phyloP scores from a whole-genome alignment of 305 asterid species.

The Fraxinus velutina region DNA sequence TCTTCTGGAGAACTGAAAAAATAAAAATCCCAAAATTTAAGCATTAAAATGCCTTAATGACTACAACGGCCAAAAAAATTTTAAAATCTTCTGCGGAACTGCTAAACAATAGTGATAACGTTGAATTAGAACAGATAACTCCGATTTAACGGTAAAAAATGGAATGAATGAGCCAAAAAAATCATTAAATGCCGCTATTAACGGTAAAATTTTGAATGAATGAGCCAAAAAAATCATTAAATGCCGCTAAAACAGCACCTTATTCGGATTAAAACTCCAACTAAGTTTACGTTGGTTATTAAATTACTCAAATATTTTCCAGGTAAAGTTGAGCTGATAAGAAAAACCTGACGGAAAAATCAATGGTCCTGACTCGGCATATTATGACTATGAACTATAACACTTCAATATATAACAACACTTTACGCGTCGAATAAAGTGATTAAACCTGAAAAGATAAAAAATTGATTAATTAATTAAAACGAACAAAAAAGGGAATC shows the following conservation, averaged over 20 bases:
- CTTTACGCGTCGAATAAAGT: slow-evolving; percentile 36
- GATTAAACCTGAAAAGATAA: slow-evolving; percentile 5
- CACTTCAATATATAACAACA: slow-evolving; percentile 23
- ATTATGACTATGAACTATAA: neutral
- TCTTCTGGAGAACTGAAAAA: slow-evolving; percentile 19
- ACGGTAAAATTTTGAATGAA: too few species aligned
- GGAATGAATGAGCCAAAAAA: neutral
- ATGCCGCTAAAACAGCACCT: neutral
- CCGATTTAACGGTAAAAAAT: slow-evolving; percentile 20
- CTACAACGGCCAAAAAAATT: neutral
- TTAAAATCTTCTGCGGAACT: neutral
- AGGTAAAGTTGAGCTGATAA: slow-evolving; percentile 20
- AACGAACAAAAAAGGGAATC: neutral
- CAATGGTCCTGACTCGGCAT: slow-evolving; percentile 4
- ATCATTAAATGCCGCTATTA: neutral
- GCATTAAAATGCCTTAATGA: slow-evolving; percentile 1
- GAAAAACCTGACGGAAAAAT: neutral
- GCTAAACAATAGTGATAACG: slow-evolving; percentile 4
- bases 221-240: neutral
- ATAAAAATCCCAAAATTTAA: slow-evolving; percentile 4
- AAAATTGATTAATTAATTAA: slow-evolving; percentile 10
- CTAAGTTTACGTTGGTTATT: slow-evolving; percentile 1
- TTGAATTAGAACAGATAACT: slow-evolving; percentile 9
- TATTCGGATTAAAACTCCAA: slow-evolving; percentile 11
- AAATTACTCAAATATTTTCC: slow-evolving; percentile 16